Conservation (phyloP, 768 basidiomycete species). For the Cystofilobasidium macerans region DNA sequence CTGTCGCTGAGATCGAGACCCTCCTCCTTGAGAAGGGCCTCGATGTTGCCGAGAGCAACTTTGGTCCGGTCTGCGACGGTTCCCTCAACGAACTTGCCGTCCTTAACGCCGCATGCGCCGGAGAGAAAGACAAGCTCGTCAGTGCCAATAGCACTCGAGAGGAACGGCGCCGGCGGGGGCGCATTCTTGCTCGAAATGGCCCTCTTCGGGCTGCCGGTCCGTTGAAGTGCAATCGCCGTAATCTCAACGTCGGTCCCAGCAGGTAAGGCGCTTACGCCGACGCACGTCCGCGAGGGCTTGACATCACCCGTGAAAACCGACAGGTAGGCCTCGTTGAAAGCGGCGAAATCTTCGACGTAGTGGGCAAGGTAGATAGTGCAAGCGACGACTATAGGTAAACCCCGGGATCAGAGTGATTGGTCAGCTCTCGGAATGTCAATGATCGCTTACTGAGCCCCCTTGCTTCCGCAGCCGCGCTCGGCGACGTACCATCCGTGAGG, state of each 20-base stretch:
- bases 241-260: constrained; percentile 23
- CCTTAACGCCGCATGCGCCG: constrained; percentile 20
- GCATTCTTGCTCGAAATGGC: constrained; percentile 7
- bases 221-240: constrained; percentile 15
- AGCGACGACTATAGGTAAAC: constrained; percentile 13
- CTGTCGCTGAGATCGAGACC: constrained; percentile 14
- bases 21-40: constrained; percentile 13
- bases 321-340: constrained; percentile 18
- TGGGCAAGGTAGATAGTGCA: constrained; percentile 24
- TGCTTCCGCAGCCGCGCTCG: too few species aligned
- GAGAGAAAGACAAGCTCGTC: constrained; percentile 21
- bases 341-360: constrained; percentile 21
- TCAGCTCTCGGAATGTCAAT: too few species aligned
- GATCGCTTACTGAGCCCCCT: too few species aligned
- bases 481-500: constrained; percentile 18
- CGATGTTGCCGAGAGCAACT: constrained; percentile 12
- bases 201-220: constrained; percentile 1
- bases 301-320: constrained; percentile 1
- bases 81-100: constrained; percentile 20
- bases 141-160: constrained; percentile 17
- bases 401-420: background rate
- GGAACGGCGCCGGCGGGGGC: constrained; percentile 18
- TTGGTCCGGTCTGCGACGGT: constrained; percentile 20
- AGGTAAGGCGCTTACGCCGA: constrained; percentile 19
- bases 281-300: constrained; percentile 21